Conservation (phyloP, 2,329 filamentous ascomycete species). For the Aspergillus uvarum region DNA sequence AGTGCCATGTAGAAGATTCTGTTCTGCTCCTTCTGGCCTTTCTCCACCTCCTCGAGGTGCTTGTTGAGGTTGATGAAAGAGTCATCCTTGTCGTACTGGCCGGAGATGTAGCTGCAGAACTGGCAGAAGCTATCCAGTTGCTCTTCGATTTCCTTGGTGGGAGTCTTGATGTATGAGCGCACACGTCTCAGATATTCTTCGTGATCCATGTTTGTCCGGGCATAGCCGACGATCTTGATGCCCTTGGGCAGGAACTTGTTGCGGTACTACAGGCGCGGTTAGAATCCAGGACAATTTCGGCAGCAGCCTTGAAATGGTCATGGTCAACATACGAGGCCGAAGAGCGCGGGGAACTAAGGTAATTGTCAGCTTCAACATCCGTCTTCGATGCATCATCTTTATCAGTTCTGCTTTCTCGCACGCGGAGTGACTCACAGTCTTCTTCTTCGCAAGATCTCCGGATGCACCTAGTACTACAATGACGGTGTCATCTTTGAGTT, state of each 20-base stretch:
- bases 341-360: constrained; percentile 85
- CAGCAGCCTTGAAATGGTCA: neutral
- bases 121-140: constrained; percentile 87
- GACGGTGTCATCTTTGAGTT: constrained; percentile 97
- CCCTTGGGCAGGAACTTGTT: constrained; percentile 98
- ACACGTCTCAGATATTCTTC: constrained; percentile 92
- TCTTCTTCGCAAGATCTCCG: constrained; percentile 98
- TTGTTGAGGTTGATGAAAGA: constrained; percentile 83
- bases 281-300: constrained; percentile 5
- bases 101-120: constrained; percentile 90
- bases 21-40: constrained; percentile 77
- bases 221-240: constrained; percentile 97
- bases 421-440: constrained; percentile 68
- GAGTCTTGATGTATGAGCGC: constrained; percentile 98
- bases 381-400: neutral
- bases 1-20: constrained; percentile 99
- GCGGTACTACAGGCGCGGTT: constrained; percentile 66
- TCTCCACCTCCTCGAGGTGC: constrained; percentile 82
- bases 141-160: constrained; percentile 94
- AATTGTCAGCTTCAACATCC: constrained; percentile 21
- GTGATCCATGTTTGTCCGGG: constrained; percentile 98
- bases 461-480: constrained; percentile 96
- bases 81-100: constrained; percentile 96
- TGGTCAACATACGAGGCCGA: constrained; percentile 77
- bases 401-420: neutral